A percentile compares a stretch with the other conserved stretches of the same genome.
These are phyloP conservation scores for Pseudomassariella vexata DNA, from an alignment of 2,329 filamentous ascomycete species.

Conservation along the genomic window DNA sequence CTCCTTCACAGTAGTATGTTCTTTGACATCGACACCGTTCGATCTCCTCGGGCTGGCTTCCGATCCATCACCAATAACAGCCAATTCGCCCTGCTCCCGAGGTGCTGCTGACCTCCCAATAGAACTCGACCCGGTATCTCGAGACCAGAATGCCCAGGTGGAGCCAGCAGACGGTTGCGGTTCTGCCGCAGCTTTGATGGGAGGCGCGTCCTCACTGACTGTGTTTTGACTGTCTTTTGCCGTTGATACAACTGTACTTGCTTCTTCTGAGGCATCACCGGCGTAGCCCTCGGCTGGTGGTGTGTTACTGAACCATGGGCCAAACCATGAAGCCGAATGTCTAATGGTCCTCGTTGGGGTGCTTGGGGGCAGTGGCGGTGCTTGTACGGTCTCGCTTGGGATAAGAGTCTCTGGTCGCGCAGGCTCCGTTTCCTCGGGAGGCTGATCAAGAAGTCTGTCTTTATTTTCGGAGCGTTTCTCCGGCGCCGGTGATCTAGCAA, in stretches of 20 bases:
- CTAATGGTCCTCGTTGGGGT: constrained; percentile 14
- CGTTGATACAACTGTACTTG: constrained; percentile 14
- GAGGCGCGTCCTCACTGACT: constrained; percentile 35
- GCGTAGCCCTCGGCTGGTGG: constrained; percentile 8
- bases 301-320: constrained; percentile 22
- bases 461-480: constrained; percentile 7
- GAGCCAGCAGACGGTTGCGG: constrained; percentile 47
- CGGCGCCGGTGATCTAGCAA: constrained; percentile 25
- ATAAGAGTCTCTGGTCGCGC: constrained; percentile 7
- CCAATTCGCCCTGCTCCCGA: constrained; percentile 45
- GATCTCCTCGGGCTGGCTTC: constrained; percentile 48
- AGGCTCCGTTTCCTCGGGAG: constrained; percentile 14
- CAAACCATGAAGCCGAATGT: constrained; percentile 27
- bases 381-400: constrained; percentile 2
- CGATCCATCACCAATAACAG: constrained; percentile 51
- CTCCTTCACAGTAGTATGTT: constrained; percentile 24
- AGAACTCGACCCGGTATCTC: constrained; percentile 38
- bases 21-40: constrained; percentile 35
- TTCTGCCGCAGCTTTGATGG: constrained; percentile 16
- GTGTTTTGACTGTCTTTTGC: constrained; percentile 32
- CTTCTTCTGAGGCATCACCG: constrained; percentile 10
- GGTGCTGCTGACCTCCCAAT: constrained; percentile 19
- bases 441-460: constrained; percentile 9
- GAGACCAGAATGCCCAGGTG: constrained; percentile 79
- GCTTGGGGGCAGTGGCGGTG: constrained; percentile 9